Percentiles rank a stretch among this genome's conserved stretches.
phyloP scores from a whole-genome alignment of 2,329 filamentous ascomycete genomes.

The Alternaria longipes region DNA sequence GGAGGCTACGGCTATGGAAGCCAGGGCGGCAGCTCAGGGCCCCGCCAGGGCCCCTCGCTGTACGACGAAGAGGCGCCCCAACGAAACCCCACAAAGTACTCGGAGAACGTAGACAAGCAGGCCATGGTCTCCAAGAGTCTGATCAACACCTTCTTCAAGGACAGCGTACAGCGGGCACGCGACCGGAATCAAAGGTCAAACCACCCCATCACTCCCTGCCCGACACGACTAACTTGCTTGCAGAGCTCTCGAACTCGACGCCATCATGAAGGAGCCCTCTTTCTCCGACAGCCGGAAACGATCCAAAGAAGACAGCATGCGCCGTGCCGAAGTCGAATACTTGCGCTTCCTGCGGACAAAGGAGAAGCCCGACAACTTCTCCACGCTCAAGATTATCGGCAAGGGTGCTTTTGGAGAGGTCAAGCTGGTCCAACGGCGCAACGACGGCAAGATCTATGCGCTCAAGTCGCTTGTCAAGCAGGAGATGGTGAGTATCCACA shows the following conservation, averaged over 20 bases:
- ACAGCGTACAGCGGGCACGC: conserved; percentile 94
- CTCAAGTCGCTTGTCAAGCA: conserved; percentile 98
- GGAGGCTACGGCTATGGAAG: conserved; percentile 66
- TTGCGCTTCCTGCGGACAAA: conserved; percentile 92
- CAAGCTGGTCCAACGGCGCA: conserved; percentile 94
- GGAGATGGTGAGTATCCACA: conserved; percentile 73
- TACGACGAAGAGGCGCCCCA: conserved; percentile 76
- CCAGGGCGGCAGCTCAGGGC: conserved; percentile 76
- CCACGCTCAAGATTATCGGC: conserved; percentile 96
- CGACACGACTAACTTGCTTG: conserved; percentile 31
- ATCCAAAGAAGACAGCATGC: conserved; percentile 83
- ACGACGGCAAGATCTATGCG: conserved; percentile 95
- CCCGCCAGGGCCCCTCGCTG: conserved; percentile 60
- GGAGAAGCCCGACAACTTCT: conserved; percentile 93
- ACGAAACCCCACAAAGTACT: conserved; percentile 83
- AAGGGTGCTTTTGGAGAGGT: conserved; percentile 99
- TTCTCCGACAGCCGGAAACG: conserved; percentile 80
- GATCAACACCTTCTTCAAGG: conserved; percentile 89
- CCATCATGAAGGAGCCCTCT: conserved; percentile 79
- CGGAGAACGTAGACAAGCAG: conserved; percentile 82
- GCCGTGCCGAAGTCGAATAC: conserved; percentile 90
- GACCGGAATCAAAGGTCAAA: conserved; percentile 90
- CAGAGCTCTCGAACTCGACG: conserved; percentile 92
- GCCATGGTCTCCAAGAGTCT: conserved; percentile 71
- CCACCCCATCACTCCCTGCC: conserved; percentile 35